Evolutionary conservation across 1,284 basidiomycete genomes (phyloP).

Genomic region (Ceratobasidium sp.): DNA sequence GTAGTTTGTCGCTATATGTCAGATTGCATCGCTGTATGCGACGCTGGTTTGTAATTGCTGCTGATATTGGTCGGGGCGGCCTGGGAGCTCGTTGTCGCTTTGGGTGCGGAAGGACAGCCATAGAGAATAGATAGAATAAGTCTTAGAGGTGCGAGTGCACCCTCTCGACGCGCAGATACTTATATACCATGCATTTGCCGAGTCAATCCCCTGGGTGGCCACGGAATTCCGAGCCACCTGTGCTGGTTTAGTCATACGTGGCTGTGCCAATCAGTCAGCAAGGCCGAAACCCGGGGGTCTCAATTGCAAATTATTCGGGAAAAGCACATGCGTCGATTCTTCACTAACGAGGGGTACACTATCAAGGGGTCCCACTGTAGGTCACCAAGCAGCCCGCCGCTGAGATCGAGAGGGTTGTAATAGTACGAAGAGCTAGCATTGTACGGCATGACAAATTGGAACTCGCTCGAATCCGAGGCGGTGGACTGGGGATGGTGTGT

Average conservation of each 20-base stretch:
- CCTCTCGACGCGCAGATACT: background rate
- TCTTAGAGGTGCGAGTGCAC: background rate
- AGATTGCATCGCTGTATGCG: background rate
- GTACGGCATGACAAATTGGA: background rate
- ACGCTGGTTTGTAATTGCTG: background rate
- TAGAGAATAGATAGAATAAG: background rate
- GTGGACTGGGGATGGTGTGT: constrained; percentile 5
- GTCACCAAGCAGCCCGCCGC: background rate
- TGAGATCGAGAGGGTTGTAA: background rate
- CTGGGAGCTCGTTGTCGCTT: background rate
- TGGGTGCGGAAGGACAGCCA: background rate
- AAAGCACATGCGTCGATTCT: background rate
- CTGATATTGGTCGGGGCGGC: background rate
- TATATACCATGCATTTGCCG: constrained; percentile 6
- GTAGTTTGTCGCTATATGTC: constrained; percentile 3
- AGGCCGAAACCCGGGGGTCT: background rate
- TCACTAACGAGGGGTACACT: background rate
- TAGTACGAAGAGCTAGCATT: background rate
- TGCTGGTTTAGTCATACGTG: constrained; percentile 3
- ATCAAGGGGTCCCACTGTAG: background rate
- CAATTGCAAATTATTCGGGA: constrained; percentile 6
- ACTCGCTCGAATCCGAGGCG: background rate
- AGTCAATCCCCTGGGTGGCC: constrained; percentile 1
- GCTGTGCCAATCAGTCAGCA: constrained; percentile 7
- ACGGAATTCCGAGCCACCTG: constrained; percentile 11